A percentile compares a stretch with the other conserved stretches of the same genome.
phyloP scores from a whole-genome alignment of 2,329 filamentous ascomycete species.

The Fusarium dlaminii region DNA sequence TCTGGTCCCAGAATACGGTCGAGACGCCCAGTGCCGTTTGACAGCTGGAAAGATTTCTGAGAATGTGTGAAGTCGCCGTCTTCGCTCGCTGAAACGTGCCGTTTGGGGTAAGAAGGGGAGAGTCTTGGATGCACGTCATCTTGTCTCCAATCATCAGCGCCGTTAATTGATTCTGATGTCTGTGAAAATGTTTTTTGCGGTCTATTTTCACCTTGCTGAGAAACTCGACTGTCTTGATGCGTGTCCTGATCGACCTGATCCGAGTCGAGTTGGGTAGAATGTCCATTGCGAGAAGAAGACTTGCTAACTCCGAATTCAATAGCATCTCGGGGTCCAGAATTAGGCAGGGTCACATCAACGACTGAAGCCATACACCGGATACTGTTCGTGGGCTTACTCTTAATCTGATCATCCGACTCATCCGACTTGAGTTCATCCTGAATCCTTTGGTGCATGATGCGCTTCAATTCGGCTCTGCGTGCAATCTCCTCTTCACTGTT shows the following conservation, averaged over 20 bases:
- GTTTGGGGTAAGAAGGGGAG: not conserved
- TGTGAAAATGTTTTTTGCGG: not conserved
- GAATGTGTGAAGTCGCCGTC: conserved; percentile 12
- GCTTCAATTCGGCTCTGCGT: conserved; percentile 64
- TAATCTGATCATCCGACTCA: conserved; percentile 48
- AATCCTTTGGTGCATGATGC: conserved; percentile 66
- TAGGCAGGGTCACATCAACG: conserved; percentile 44
- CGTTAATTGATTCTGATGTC: not conserved
- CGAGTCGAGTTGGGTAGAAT: not conserved
- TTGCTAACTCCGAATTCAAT: conserved; percentile 55
- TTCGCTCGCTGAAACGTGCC: not conserved
- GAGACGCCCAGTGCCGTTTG: conserved; percentile 28
- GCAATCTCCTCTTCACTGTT: conserved; percentile 63
- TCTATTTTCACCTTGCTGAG: not conserved
- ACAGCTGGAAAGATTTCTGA: conserved; percentile 30
- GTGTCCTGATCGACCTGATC: conserved; percentile 1
- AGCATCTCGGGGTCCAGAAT: conserved; percentile 58
- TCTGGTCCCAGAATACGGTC: conserved; percentile 35
- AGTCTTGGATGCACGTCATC: not conserved
- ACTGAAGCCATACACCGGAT: conserved; percentile 39
- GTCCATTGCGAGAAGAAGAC: not conserved
- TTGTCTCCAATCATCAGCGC: not conserved
- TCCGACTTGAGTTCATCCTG: conserved; percentile 65
- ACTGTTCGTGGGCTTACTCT: conserved; percentile 41
- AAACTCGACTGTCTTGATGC: not conserved